A percentile compares a stretch with the other conserved stretches of the same genome.
phyloP scores from a whole-genome alignment of 805 yeast species.

The Pichia exigua region DNA sequence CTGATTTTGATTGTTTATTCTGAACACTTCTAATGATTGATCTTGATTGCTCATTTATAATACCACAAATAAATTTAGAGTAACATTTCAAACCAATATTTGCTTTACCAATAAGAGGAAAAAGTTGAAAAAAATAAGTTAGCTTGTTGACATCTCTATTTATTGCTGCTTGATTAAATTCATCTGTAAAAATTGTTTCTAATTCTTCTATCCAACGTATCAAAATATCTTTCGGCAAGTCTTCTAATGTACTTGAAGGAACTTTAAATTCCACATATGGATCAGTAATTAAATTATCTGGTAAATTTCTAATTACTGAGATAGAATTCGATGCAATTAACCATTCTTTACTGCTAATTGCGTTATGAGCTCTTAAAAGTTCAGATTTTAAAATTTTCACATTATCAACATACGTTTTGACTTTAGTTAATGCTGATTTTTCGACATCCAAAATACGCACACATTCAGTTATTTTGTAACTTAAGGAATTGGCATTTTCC shows the following conservation, averaged over 20 bases:
- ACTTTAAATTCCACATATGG: slow-evolving; percentile 72
- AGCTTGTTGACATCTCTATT: slow-evolving; percentile 58
- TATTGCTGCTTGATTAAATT: slow-evolving; percentile 65
- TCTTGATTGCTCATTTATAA: slow-evolving; percentile 74
- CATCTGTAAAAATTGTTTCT: slow-evolving; percentile 45
- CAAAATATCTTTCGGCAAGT: slow-evolving; percentile 55
- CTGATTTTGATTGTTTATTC: slow-evolving; percentile 33
- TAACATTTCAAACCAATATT: slow-evolving; percentile 70
- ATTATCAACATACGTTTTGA: slow-evolving; percentile 56
- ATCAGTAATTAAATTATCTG: slow-evolving; percentile 47
- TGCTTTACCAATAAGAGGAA: slow-evolving; percentile 75
- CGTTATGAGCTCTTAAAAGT: slow-evolving; percentile 56
- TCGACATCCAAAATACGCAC: slow-evolving; percentile 68
- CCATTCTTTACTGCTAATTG: slow-evolving; percentile 66
- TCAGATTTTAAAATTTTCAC: slow-evolving; percentile 60
- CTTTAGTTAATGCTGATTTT: slow-evolving; percentile 50
- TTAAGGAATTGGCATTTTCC: slow-evolving; percentile 54
- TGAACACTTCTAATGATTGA: slow-evolving; percentile 45
- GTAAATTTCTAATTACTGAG: slow-evolving; percentile 42
- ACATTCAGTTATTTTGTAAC: slow-evolving; percentile 58
- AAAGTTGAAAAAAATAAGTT: slow-evolving; percentile 74
- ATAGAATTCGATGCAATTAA: slow-evolving; percentile 70
- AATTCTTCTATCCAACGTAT: slow-evolving; percentile 52
- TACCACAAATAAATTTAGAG: slow-evolving; percentile 77
- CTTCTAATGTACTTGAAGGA: slow-evolving; percentile 83